Base-by-base conservation (phyloP, 768 basidiomycete genomes). In the Vishniacozyma victoriae region DNA sequence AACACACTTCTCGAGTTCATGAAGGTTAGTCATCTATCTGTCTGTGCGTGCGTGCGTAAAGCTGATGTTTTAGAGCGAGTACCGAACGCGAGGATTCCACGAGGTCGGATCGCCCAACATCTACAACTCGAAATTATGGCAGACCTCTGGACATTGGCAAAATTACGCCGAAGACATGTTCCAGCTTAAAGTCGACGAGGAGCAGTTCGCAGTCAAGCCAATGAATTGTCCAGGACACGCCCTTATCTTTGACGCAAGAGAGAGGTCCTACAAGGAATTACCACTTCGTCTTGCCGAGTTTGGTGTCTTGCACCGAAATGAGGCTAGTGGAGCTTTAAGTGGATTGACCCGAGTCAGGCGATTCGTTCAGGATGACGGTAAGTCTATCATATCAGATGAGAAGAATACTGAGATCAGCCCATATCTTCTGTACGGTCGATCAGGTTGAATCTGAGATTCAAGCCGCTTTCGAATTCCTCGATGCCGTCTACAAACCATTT, bases 111-210 rank as follows among this genome's bases (percentile, higher is more conserved):
- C 95, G 4, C 95, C 95, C 9, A 97, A 96, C 73, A 92, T 97
- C 82, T 97, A 81, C 80, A 82, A 93, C 78, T 79, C 81, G 50
- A 93, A 96, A 71, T 79, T 99, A 15, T 99, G 95, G 95, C 85
- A 97, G 75, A 90, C 87, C 1, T 96, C 93, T 0, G 95, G 95
- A 2, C 95, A 96, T 70, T 95, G 87, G 93, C 81, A 88, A 64
- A 93, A 97, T 71, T 99, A 96, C 77, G 83, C 86, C 70, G 92
- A 97, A 45, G 91, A 89, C 74, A 99, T 99, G 95, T 99, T 97
- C 76, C 72, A 78, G 37, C 82, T 97, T 49, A 86, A 92, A 48
- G 75, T 96, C 48, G 95, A 99, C 74, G 96, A 97, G 75, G 91
- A 96, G 75, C 81, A 81, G 66, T 99, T 89, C 82, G 93, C 80